Conservation (phyloP, 768 basidiomycete genomes). For the Roridomyces roridus region DNA sequence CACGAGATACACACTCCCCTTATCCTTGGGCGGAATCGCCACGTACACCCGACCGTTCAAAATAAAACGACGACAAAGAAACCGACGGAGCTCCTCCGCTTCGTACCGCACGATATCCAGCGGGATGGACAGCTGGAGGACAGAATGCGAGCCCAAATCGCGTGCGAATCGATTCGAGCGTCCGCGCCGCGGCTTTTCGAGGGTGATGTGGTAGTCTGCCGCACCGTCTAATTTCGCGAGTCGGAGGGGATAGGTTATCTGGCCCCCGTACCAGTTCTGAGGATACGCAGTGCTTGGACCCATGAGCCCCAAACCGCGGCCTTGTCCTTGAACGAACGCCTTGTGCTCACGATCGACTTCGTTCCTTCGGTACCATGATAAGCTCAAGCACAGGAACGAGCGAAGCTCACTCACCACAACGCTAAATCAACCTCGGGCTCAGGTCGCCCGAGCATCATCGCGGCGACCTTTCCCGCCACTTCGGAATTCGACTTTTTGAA, state of each 20-base stretch:
- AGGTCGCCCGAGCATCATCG: neutral
- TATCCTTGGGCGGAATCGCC: conserved; percentile 70
- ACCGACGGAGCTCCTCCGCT: conserved; percentile 34
- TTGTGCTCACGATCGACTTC: conserved; percentile 72
- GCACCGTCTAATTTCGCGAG: conserved; percentile 34
- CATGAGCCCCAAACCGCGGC: conserved; percentile 67
- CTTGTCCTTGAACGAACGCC: conserved; percentile 59
- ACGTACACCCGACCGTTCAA: conserved; percentile 70
- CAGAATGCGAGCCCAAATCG: conserved; percentile 48
- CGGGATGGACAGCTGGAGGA: conserved; percentile 62
- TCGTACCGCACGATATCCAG: conserved; percentile 38
- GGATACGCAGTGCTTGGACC: conserved; percentile 48
- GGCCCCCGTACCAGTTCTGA: conserved; percentile 80
- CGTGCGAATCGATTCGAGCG: conserved; percentile 72
- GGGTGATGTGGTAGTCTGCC: conserved; percentile 37
- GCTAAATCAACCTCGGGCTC: conserved; percentile 18
- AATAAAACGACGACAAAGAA: conserved; percentile 58
- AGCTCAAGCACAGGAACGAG: neutral
- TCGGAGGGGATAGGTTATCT: conserved; percentile 62
- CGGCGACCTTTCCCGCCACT: neutral
- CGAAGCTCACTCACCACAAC: conserved; percentile 39
- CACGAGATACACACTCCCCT: conserved; percentile 57
- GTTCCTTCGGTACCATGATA: conserved; percentile 35
- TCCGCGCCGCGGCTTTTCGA: conserved; percentile 63
- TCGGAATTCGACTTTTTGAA: neutral